Evolutionary conservation across 2,329 filamentous ascomycete genomes (phyloP), one percentile per base, ranked within the genome.

Genomic region (Paraphaeosphaeria sporulosa): DNA sequence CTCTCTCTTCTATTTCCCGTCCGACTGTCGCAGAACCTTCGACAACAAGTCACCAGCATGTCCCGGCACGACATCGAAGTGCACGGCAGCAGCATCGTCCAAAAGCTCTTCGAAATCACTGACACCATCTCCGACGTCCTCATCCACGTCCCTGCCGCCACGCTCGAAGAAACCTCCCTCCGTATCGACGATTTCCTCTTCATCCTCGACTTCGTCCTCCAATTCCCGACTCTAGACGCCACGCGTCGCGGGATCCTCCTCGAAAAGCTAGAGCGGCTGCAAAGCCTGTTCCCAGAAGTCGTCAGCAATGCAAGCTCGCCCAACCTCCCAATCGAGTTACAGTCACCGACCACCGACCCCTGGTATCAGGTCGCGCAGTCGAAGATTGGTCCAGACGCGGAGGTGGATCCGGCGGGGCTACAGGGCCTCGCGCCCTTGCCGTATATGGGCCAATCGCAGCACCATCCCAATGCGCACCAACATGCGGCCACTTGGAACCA

Each of bases 41-140:
- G 81, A 4, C 72, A 77, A 30, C 79, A 81, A 57, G 70, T 83
- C 17, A 74, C 73, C 0, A 72, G 68, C 52, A 79, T 82, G 65
- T 79, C 79, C 4, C 73, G 74, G 17, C 72, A 81, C 40, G 82
- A 82, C 55, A 82, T 87, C 59, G 82, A 82, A 30, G 82, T 85
- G 4, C 85, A 88, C 64, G 85, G 86, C 8, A 84, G 80, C 40
- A 83, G 83, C 23, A 85, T 88, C 57, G 76, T 87, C 55, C 82
- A 86, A 61, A 88, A 88, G 68, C 76, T 88, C 4, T 86, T 88
- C 57, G 86, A 88, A 66, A 85, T 88, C 61, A 84, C 85, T 0
- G 86, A 85, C 68, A 87, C 85, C 1, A 84, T 87, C 48, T 84
- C 85, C 9, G 85, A 87, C 63, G 85, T 88, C 15, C 74, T 84